Conservation (phyloP, 768 basidiomycete genomes). For the Serendipita sp. region DNA sequence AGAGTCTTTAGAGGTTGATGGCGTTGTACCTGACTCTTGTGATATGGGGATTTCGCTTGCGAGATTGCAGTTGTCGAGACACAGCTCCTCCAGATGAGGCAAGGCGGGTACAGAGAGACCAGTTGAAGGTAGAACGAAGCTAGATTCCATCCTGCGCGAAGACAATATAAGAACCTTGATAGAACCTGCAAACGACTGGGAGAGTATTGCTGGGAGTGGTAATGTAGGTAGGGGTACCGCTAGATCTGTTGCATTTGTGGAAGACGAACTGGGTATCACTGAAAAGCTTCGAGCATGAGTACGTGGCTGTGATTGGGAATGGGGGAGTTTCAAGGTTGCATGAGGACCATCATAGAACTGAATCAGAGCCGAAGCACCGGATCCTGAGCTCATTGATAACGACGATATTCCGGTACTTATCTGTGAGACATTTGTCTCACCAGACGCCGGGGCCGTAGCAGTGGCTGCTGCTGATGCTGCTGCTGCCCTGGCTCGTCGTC, state of each 20-base stretch:
- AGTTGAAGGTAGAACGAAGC: conserved; percentile 35
- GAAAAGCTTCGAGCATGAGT: conserved; percentile 8
- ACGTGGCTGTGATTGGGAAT: conserved; percentile 19
- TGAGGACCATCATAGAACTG: conserved; percentile 8
- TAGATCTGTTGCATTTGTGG: conserved; percentile 21
- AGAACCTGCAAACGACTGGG: conserved; percentile 43
- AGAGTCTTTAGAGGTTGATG: conserved; percentile 29
- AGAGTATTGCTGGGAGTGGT: conserved; percentile 44
- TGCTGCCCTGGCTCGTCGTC: conserved; percentile 43
- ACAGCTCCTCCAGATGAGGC: conserved; percentile 56
- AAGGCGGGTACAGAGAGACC: conserved; percentile 25
- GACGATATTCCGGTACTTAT: conserved; percentile 17
- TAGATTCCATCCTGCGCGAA: conserved; percentile 51
- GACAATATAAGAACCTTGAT: conserved; percentile 43
- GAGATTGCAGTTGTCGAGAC: conserved; percentile 57
- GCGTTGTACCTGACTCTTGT: conserved; percentile 19
- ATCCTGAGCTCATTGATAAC: conserved; percentile 24
- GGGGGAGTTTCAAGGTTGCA: conserved; percentile 3
- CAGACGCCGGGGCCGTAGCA: conserved; percentile 24
- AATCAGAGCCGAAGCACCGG: background rate
- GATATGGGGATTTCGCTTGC: conserved; percentile 39
- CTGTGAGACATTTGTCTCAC: conserved; percentile 29
- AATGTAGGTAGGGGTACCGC: conserved; percentile 50
- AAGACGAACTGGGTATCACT: conserved; percentile 6
- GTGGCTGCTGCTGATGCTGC: conserved; percentile 25